These are phyloP conservation scores for Pichia inconspicua DNA, from an alignment of 1,139 yeast species.

Conservation along the genomic window DNA sequence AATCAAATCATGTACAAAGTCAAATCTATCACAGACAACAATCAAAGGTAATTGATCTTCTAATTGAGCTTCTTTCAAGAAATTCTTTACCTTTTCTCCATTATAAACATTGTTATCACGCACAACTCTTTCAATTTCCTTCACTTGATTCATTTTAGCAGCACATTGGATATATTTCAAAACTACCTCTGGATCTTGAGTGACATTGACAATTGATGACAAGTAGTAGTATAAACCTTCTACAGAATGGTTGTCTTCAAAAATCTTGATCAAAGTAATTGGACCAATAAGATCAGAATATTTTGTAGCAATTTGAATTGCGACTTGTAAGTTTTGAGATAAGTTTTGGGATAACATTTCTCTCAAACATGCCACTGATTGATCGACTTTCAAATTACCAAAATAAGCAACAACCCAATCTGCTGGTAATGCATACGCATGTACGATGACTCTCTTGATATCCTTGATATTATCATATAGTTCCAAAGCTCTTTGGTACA, in stretches of 20 bases:
- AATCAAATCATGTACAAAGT: slow-evolving; percentile 88
- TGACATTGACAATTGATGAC: slow-evolving; percentile 85
- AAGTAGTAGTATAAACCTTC: slow-evolving; percentile 94
- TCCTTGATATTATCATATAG: slow-evolving; percentile 92
- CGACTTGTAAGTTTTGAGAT: slow-evolving; percentile 86
- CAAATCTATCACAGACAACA: slow-evolving; percentile 89
- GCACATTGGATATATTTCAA: slow-evolving; percentile 95
- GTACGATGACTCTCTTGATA: slow-evolving; percentile 88
- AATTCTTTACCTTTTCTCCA: slow-evolving; percentile 96
- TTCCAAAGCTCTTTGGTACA: slow-evolving; percentile 90
- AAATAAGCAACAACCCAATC: slow-evolving; percentile 93
- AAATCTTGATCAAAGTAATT: slow-evolving; percentile 71
- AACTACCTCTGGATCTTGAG: slow-evolving; percentile 92
- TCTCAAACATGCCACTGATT: slow-evolving; percentile 77
- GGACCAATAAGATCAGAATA: slow-evolving; percentile 93
- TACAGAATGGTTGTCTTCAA: slow-evolving; percentile 84
- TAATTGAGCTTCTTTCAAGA: slow-evolving; percentile 85
- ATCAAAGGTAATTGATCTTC: slow-evolving; percentile 95
- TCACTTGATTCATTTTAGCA: slow-evolving; percentile 78
- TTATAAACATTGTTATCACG: slow-evolving; percentile 91
- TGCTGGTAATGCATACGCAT: slow-evolving; percentile 75
- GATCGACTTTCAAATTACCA: slow-evolving; percentile 92
- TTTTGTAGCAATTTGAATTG: slow-evolving; percentile 93
- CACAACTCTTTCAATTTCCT: slow-evolving; percentile 92
- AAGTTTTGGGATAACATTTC: slow-evolving; percentile 73